Evolutionary conservation across 2,329 filamentous ascomycete species (phyloP).

Genomic region (Neopestalotiopsis sp.): DNA sequence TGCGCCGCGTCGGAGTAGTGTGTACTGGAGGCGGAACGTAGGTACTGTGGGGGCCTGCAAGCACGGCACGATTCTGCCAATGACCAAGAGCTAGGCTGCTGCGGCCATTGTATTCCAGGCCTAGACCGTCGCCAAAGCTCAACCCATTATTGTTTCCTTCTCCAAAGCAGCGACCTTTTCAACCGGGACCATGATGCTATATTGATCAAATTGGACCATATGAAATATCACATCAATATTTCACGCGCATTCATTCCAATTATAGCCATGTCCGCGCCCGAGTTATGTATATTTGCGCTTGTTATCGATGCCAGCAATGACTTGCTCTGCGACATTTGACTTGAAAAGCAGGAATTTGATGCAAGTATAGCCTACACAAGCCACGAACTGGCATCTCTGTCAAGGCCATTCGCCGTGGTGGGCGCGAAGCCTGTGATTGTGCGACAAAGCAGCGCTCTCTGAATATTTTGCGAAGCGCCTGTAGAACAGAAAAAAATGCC

Average conservation of each 20-base stretch:
- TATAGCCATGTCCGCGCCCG: too few relatives aligned
- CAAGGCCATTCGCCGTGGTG: not conserved
- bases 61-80: constrained; percentile 12
- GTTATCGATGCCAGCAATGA: not conserved
- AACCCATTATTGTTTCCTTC: not conserved
- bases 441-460: not conserved
- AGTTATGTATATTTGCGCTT: not conserved
- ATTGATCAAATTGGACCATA: too few relatives aligned
- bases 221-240: too few relatives aligned
- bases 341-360: not conserved
- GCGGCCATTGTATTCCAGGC: not conserved
- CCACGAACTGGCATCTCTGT: not conserved
- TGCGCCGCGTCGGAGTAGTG: not conserved
- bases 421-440: not conserved
- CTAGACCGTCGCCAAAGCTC: not conserved
- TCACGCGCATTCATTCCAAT: too few relatives aligned
- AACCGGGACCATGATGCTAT: not conserved
- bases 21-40: not conserved
- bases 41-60: constrained; percentile 8
- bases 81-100: not conserved
- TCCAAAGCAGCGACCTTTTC: not conserved
- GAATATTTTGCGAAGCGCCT: constrained; percentile 12
- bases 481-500: constrained; percentile 4
- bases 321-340: not conserved
- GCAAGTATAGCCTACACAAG: not conserved